A percentile compares a stretch with the other conserved stretches of the same genome.
Evolutionary conservation across 306 rosid genomes (phyloP).

Genomic region (Herpetospermum pedunculosum): DNA sequence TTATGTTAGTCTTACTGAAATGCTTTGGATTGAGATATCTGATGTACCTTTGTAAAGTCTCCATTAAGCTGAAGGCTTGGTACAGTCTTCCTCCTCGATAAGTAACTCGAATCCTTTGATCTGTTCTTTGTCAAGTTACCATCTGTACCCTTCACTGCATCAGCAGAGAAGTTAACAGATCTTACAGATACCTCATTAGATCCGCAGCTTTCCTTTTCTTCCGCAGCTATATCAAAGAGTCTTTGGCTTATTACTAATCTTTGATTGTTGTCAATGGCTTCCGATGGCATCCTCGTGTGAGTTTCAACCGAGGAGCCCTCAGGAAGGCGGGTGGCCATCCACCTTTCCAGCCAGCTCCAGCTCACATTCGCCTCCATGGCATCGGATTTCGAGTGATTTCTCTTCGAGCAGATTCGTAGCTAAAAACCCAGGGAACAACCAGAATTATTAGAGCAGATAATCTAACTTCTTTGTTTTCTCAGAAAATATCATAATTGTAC

Average conservation of each 20-base stretch:
- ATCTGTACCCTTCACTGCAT: constrained; percentile 23
- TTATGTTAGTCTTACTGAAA: not conserved
- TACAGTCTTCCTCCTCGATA: constrained; percentile 43
- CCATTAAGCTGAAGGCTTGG: constrained; percentile 39
- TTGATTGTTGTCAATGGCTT: constrained; percentile 21
- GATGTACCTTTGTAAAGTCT: constrained; percentile 35
- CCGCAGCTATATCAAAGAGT: constrained; percentile 41
- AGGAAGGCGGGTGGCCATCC: constrained; percentile 92
- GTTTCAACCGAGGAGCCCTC: constrained; percentile 47
- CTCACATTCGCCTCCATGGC: constrained; percentile 55
- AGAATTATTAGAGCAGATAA: not conserved
- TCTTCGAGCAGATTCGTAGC: constrained; percentile 76
- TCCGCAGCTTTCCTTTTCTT: constrained; percentile 87
- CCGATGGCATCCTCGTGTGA: constrained; percentile 29
- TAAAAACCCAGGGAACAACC: constrained; percentile 4
- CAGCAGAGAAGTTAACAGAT: constrained; percentile 34
- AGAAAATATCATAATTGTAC: constrained; percentile 20
- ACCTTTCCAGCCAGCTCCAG: constrained; percentile 96
- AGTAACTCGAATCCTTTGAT: constrained; percentile 32
- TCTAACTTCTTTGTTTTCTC: not conserved
- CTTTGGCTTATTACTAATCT: constrained; percentile 21
- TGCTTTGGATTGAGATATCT: not conserved
- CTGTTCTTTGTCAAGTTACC: constrained; percentile 24
- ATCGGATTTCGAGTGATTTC: constrained; percentile 28
- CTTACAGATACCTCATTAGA: constrained; percentile 68